These are phyloP conservation scores for Trichoderma atroviride DNA, from an alignment of 2,329 filamentous ascomycete species.

Conservation along the genomic window DNA sequence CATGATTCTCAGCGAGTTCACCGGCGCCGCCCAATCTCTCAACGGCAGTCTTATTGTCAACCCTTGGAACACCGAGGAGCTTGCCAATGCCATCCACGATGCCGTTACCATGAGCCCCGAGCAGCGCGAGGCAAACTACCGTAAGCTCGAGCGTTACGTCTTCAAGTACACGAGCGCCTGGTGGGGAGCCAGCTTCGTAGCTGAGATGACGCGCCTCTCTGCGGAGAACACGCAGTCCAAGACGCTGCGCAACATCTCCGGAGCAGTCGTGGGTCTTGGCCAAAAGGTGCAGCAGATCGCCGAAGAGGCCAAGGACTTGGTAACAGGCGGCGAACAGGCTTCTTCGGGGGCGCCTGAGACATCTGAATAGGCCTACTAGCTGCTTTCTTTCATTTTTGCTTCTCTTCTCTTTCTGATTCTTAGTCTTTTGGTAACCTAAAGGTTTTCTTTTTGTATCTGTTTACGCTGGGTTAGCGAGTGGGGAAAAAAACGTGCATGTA, in stretches of 20 bases:
- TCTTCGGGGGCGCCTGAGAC: background rate
- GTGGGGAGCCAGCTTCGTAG: conserved; percentile 94
- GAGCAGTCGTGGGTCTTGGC: conserved; percentile 41
- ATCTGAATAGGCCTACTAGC: background rate
- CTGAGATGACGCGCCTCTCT: conserved; percentile 68
- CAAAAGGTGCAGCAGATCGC: conserved; percentile 35
- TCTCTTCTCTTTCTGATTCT: background rate
- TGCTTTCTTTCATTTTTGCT: background rate
- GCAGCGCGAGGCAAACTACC: conserved; percentile 82
- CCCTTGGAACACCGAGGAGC: conserved; percentile 96
- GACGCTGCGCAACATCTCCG: conserved; percentile 47
- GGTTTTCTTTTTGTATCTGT: background rate
- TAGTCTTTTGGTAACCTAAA: conserved; percentile 1
- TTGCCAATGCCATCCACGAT: conserved; percentile 90
- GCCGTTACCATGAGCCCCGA: conserved; percentile 96
- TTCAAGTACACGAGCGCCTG: conserved; percentile 97
- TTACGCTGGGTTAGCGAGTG: conserved; percentile 21
- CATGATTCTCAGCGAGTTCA: conserved; percentile 95
- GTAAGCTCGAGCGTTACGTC: conserved; percentile 91
- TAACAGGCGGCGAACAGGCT: conserved; percentile 13
- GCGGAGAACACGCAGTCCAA: conserved; percentile 44
- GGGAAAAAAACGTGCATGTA: background rate
- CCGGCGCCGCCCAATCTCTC: conserved; percentile 89
- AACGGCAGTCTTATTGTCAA: conserved; percentile 95
- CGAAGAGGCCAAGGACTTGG: conserved; percentile 35